Conservation (phyloP, 163 green algal species). For the Volvox carteri region DNA sequence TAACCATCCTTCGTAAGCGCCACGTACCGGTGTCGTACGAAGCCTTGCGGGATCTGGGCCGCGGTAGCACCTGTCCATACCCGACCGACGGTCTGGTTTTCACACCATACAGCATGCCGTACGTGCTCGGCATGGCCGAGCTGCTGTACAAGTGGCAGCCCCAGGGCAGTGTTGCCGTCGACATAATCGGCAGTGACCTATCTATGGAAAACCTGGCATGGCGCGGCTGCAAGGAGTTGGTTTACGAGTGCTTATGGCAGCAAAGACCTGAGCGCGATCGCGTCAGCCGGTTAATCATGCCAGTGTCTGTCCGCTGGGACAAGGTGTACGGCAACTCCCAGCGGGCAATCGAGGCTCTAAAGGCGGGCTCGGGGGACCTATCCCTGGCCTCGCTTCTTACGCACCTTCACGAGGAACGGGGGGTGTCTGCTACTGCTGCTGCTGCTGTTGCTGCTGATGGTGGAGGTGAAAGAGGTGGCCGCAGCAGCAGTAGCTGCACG, state of each 20-base stretch:
- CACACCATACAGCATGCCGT: slow-evolving; percentile 56
- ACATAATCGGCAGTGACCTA: slow-evolving; percentile 24
- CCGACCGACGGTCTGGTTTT: slow-evolving; percentile 65
- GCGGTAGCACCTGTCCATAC: slow-evolving; percentile 39
- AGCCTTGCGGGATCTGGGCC: slow-evolving; percentile 38
- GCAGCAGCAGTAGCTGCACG: no score
- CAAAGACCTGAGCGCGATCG: neutral
- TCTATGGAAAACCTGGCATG: neutral
- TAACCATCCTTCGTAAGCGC: slow-evolving; percentile 54
- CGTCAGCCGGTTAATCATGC: neutral
- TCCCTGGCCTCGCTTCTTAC: neutral
- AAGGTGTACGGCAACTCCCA: slow-evolving; percentile 31
- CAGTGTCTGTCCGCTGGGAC: slow-evolving; percentile 57
- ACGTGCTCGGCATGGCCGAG: slow-evolving; percentile 62
- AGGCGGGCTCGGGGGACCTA: neutral
- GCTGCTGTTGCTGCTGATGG: neutral
- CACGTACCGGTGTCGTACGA: slow-evolving; percentile 21
- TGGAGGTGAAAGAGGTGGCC: neutral
- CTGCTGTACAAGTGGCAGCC: slow-evolving; percentile 67
- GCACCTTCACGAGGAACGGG: neutral
- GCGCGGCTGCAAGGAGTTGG: neutral
- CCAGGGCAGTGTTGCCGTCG: neutral
- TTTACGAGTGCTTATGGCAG: slow-evolving; percentile 61
- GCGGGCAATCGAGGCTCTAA: neutral
- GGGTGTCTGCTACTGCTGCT: neutral